A percentile compares a stretch with the other conserved stretches of the same genome.
Conservation (phyloP, 192 early-diverging fungal genomes). For the Coemansia furcata region DNA sequence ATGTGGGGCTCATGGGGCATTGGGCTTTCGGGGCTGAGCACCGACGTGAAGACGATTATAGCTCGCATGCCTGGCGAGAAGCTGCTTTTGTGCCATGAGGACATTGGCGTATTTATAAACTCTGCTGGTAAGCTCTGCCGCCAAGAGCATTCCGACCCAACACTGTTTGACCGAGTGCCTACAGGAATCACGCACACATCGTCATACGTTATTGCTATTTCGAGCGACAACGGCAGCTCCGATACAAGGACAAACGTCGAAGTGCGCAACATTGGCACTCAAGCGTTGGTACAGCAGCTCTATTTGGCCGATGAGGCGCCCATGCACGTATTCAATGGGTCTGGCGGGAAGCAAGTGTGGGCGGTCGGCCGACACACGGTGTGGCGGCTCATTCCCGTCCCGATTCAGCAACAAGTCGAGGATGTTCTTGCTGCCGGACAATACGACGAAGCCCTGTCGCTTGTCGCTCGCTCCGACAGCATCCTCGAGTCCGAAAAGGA, state of each 20-base stretch:
- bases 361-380: constrained; percentile 63
- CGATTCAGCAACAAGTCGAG: constrained; percentile 60
- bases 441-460: constrained; percentile 73
- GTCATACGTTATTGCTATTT: constrained; percentile 42
- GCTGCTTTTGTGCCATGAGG: constrained; percentile 50
- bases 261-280: constrained; percentile 81
- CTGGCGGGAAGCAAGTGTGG: constrained; percentile 74
- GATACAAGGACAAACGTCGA: constrained; percentile 59
- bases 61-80: constrained; percentile 50
- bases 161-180: constrained; percentile 37
- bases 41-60: constrained; percentile 39
- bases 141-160: constrained; percentile 44
- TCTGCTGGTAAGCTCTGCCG: constrained; percentile 49
- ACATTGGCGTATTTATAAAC: constrained; percentile 50
- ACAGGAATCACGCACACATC: constrained; percentile 48
- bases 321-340: constrained; percentile 50
- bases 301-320: constrained; percentile 61
- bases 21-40: constrained; percentile 29
- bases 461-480: constrained; percentile 71
- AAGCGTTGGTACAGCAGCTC: constrained; percentile 79
- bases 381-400: constrained; percentile 67
- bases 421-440: constrained; percentile 67
- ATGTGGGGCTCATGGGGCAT: constrained; percentile 54
- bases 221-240: constrained; percentile 5
- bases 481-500: constrained; percentile 68